Conservation (phyloP, 257 asterid species). For the Solanum piurae region DNA sequence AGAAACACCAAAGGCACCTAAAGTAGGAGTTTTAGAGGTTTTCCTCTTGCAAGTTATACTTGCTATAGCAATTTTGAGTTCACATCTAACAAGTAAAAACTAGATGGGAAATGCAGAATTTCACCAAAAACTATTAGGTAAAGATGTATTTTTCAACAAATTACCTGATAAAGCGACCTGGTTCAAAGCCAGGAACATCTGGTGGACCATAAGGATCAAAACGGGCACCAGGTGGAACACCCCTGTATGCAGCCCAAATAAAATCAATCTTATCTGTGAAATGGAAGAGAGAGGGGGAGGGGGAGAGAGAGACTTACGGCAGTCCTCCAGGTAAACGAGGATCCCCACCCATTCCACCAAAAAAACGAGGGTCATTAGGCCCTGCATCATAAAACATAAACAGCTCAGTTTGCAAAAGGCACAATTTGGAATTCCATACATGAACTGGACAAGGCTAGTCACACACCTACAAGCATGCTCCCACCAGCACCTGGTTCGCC, state of each 20-base stretch:
- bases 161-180: slow-evolving; percentile 66
- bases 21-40: neutral
- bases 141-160: neutral
- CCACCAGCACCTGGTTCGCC: slow-evolving; percentile 49
- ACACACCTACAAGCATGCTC: slow-evolving; percentile 67
- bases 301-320: slow-evolving; percentile 25
- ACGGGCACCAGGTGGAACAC: slow-evolving; percentile 83
- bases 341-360: slow-evolving; percentile 39
- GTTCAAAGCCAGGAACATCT: slow-evolving; percentile 77
- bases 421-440: neutral
- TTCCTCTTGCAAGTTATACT: neutral
- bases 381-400: slow-evolving; percentile 32
- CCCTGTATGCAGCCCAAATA: slow-evolving; percentile 21
- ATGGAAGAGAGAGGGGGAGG: neutral
- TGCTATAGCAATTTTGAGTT: neutral
- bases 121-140: neutral
- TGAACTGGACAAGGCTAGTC: neutral
- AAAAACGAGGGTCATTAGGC: slow-evolving; percentile 66
- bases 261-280: neutral
- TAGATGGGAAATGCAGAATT: neutral
- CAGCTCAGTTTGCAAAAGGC: neutral
- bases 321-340: slow-evolving; percentile 48
- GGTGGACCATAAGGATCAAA: slow-evolving; percentile 95
- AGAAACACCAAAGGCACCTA: neutral
- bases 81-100: neutral